Base-by-base conservation (phyloP, 192 early-diverging fungal species). In the Geranomyces variabilis region DNA sequence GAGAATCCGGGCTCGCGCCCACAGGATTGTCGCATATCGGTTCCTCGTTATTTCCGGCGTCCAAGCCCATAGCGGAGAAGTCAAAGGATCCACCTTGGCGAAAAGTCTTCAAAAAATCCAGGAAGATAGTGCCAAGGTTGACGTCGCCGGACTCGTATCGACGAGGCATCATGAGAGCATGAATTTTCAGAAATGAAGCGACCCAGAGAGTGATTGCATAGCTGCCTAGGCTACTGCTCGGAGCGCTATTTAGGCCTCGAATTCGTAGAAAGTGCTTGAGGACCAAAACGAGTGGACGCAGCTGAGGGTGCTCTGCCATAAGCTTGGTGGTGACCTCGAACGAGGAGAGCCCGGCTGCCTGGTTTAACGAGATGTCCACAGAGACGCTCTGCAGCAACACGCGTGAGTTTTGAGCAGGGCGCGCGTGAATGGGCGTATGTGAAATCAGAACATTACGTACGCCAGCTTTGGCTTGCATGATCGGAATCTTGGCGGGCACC, bases 261-360 rank as follows among this genome's bases (percentile, higher is more conserved):
- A 1, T 22, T 29, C 65, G 36, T 19, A 76, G 48, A 65, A 76
- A 76, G n/a, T 60, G 64, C 49, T 76, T 76, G 26, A 76, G 49
- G 4, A 76, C 69, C 28, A 76, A 43, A 22, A 70, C 60, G 17
- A 76, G 48, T 13, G 68, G 69, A 21, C 63, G 55, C 24, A 76
- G 58, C 14, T 31, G 28, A 5, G 69, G 69, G 0, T 66, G 57
- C 45, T 71, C 69, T 0, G n/a, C 24, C n/a, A 69, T 14, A 0
- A 67, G 43, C 24, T 22, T 44, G 7, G 19, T 5, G 44, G 51
- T 57, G 44, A 22, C 17, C 13, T 21, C 48, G 12, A 44, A 21
- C 1, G 22, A 15, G 12, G 21, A 34, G 4, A 29, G 4, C 26
- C 57, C 66, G 7, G 7, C 15, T 10, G 17, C 4, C 24, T 75